Base-by-base conservation (phyloP, 306 rosid genomes). In the Sphenostylis stenocarpa region DNA sequence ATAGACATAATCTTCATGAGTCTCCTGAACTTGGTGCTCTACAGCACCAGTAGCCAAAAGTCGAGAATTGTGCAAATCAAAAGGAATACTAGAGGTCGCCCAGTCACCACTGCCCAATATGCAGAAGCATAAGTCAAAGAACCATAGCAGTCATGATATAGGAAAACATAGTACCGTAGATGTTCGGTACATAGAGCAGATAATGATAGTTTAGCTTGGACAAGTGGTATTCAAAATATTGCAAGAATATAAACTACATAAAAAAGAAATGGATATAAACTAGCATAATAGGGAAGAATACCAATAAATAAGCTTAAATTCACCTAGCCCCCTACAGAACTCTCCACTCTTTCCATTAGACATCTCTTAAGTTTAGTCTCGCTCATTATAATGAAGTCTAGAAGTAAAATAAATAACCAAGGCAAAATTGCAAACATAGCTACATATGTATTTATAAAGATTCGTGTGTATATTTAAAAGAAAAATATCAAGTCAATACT, bases 11-110 rank as follows among this genome's bases (percentile, higher is more conserved):
- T 80, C 91, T 67, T 83, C 91, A 85, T 86, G 84, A 1, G 84
- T 86, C 69, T 88, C 96, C 19, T 78, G 61, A 66, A 85, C 61
- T 71, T 77, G 87, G 11, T 61, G 88, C 70, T 90, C 95, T n/a
- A 91, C 86, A 28, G 88, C 89, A 34, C 89, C 90, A 80, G 86
- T 77, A 66, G 88, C 89, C 78, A 86, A 63, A 45, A 86, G 84
- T 66, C 84, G 87, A 79, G 88, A 84, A 73, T 86, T 89, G 77
- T 76, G 81, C 79, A 84, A 75, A 82, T 88, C 88, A 73, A 86
- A 76, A 38, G 86, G 89, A 49, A 83, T 58, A 38, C 90, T 85
- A 48, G 89, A 77, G 36, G 81, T 74, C 5, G 89, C 75, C 90
- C 90, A 81, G 64, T 85, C 86, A 68, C 77, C 88, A 75, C 90